phyloP scores from a whole-genome alignment of 2,329 filamentous ascomycete species.

The Curvularia hawaiiensis region DNA sequence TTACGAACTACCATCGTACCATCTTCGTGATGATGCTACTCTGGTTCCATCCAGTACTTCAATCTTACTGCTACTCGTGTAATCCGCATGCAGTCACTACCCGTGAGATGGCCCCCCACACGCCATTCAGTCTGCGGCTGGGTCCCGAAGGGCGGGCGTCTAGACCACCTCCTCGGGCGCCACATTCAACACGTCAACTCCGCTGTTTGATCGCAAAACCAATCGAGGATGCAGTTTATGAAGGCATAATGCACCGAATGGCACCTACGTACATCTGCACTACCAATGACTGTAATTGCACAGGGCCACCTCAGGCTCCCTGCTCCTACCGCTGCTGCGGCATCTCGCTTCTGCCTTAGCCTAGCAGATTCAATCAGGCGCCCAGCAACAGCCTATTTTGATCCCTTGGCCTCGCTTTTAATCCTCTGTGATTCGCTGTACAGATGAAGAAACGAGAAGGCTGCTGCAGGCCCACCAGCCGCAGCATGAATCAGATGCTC shows the following conservation, averaged over 20 bases:
- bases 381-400: slow-evolving; percentile 2
- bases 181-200: not conserved
- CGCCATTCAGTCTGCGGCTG: not conserved
- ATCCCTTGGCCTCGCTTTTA: not conserved
- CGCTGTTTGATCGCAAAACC: not conserved
- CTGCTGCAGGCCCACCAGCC: slow-evolving; percentile 1
- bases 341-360: slow-evolving; percentile 4
- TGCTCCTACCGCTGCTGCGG: not conserved
- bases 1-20: not conserved
- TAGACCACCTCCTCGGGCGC: not conserved
- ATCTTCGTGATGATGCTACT: not conserved
- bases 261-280: not conserved
- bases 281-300: not conserved
- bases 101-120: not conserved
- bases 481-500: slow-evolving; percentile 1
- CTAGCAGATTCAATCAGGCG: not conserved
- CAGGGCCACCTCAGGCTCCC: not conserved
- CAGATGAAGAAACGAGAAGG: not conserved
- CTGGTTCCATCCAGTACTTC: too few species aligned
- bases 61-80: not conserved
- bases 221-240: not conserved
- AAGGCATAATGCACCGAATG: not conserved
- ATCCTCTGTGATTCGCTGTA: not conserved
- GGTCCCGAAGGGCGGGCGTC: not conserved
- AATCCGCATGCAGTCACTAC: not conserved